Conservation (phyloP, 768 basidiomycete genomes). For the Phaeolepiota aurea region DNA sequence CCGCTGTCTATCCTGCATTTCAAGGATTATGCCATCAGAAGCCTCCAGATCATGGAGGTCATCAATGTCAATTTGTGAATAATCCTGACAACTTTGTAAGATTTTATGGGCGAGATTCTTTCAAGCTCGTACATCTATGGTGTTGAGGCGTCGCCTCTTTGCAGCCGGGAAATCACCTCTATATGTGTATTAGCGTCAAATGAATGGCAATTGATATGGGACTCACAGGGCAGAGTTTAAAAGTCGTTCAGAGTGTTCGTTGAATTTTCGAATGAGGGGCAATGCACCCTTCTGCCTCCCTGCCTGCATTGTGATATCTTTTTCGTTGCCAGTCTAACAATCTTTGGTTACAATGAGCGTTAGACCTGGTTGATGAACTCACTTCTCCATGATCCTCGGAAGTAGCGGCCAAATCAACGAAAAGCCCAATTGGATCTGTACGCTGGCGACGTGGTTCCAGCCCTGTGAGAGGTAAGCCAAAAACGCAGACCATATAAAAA, state of each 20-base stretch:
- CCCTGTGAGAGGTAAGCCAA: constrained; percentile 29
- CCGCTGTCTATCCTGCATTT: constrained; percentile 80
- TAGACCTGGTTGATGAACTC: constrained; percentile 2
- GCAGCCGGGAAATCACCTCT: constrained; percentile 49
- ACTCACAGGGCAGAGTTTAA: constrained; percentile 70
- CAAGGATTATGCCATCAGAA: constrained; percentile 64
- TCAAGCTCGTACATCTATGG: constrained; percentile 26
- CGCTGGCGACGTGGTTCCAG: constrained; percentile 69
- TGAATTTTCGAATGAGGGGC: constrained; percentile 93
- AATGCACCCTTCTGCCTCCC: constrained; percentile 82
- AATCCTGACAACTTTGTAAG: constrained; percentile 20
- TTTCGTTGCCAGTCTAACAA: constrained; percentile 77
- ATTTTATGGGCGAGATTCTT: neutral
- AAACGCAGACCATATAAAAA: constrained; percentile 1
- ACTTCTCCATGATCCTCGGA: constrained; percentile 89
- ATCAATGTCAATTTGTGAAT: constrained; percentile 67
- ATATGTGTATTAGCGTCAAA: neutral
- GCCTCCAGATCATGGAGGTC: constrained; percentile 71
- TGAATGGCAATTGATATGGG: neutral
- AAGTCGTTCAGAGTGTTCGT: constrained; percentile 90
- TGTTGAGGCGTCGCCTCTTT: constrained; percentile 51
- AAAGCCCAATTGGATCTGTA: constrained; percentile 61
- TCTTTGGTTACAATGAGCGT: neutral
- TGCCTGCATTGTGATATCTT: constrained; percentile 93
- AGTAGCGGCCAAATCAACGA: constrained; percentile 83